Percentiles rank a stretch among this genome's conserved stretches.
Evolutionary conservation across 1,139 yeast genomes (phyloP).

Genomic region (Yamadazyma diospyri): DNA sequence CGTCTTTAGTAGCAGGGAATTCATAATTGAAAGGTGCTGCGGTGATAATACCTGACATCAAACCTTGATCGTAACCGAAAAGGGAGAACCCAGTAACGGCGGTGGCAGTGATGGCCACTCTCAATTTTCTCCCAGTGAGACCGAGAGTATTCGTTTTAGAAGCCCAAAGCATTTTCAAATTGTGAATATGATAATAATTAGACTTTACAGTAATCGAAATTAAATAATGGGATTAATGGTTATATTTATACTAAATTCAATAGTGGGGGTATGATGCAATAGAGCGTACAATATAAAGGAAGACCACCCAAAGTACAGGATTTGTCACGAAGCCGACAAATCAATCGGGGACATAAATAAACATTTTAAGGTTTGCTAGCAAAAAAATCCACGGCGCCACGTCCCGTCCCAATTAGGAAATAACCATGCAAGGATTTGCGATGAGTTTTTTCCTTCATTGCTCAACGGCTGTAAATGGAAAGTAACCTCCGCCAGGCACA

Average conservation of each 20-base stretch:
- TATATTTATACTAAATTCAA: background rate
- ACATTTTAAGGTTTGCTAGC: too few relatives aligned
- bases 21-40: slow-evolving; percentile 54
- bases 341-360: slow-evolving; percentile 5
- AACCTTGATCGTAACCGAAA: slow-evolving; percentile 79
- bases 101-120: slow-evolving; percentile 46
- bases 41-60: slow-evolving; percentile 68
- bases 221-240: too few relatives aligned
- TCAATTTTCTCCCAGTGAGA: slow-evolving; percentile 39
- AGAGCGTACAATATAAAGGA: slow-evolving; percentile 3
- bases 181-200: slow-evolving; percentile 11
- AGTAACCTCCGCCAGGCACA: too few relatives aligned
- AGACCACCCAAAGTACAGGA: too few relatives aligned
- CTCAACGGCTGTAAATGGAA: too few relatives aligned
- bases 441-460: too few relatives aligned
- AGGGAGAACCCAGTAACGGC: slow-evolving; percentile 63
- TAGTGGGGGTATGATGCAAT: slow-evolving; percentile 9
- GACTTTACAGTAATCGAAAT: too few relatives aligned
- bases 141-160: slow-evolving; percentile 44
- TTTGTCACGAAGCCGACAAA: too few relatives aligned
- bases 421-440: background rate
- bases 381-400: background rate
- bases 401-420: background rate
- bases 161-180: slow-evolving; percentile 26
- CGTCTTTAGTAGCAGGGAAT: slow-evolving; percentile 49